Percentiles rank a stretch among this genome's conserved stretches.
phyloP scores from a whole-genome alignment of 2,329 filamentous ascomycete species.

The Pseudogymnoascus verrucosus region DNA sequence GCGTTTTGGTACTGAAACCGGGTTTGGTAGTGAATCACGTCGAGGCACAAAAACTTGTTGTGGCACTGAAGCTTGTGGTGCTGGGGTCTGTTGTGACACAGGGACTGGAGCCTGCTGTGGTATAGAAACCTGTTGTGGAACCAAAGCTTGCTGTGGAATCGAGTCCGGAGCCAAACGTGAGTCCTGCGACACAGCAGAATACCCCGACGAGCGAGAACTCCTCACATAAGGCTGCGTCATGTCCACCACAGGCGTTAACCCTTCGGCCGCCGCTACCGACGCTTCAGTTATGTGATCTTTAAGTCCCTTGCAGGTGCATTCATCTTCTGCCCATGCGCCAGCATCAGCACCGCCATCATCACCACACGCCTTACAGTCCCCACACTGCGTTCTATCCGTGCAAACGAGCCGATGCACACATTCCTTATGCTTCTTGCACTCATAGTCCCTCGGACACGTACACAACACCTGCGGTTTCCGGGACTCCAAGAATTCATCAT shows the following conservation, averaged over 20 bases:
- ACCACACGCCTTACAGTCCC: background rate
- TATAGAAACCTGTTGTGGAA: background rate
- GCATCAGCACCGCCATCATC: background rate
- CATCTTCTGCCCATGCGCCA: background rate
- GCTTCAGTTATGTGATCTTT: background rate
- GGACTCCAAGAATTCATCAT: background rate
- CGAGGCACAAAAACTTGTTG: background rate
- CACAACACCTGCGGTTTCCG: background rate
- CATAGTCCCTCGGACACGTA: background rate
- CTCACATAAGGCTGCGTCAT: background rate
- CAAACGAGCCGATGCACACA: background rate
- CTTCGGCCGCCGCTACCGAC: background rate
- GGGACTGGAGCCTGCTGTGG: background rate
- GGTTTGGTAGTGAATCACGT: background rate
- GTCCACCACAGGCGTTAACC: background rate
- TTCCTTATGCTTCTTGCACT: background rate
- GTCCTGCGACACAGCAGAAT: background rate
- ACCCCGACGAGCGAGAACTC: background rate
- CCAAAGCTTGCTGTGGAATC: background rate
- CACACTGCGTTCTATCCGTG: background rate
- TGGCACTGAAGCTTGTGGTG: background rate
- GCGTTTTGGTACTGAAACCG: background rate
- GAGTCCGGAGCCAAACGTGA: background rate
- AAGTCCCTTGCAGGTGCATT: background rate
- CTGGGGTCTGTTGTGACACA: background rate